A percentile compares a stretch with the other conserved stretches of the same genome.
These are phyloP conservation scores for Solanum bulbocastanum DNA, from an alignment of 257 asterid species.

Conservation along the genomic window DNA sequence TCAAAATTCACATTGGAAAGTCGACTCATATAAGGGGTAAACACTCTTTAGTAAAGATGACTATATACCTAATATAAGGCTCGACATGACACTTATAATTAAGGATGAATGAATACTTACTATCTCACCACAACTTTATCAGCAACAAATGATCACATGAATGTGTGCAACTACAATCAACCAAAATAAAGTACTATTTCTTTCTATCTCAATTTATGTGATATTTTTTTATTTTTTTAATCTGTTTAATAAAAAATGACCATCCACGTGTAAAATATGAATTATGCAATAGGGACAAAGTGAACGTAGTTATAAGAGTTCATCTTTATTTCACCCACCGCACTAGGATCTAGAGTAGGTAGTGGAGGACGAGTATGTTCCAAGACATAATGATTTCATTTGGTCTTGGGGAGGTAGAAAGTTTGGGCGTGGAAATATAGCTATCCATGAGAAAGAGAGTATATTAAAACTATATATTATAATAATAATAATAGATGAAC, in stretches of 20 bases:
- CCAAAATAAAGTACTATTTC: no score
- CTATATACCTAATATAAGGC: background rate
- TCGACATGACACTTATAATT: accelerated
- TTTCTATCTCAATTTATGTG: background rate
- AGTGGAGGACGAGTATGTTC: slow-evolving; percentile 44
- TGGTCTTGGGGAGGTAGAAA: slow-evolving; percentile 63
- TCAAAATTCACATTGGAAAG: background rate
- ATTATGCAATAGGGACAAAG: slow-evolving; percentile 5
- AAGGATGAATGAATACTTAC: accelerated
- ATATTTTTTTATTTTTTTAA: no score
- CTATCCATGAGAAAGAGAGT: background rate
- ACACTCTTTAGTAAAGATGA: background rate
- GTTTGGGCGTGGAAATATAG: slow-evolving; percentile 49
- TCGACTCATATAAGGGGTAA: background rate
- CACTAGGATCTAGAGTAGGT: background rate
- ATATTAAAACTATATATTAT: background rate
- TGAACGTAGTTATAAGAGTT: background rate
- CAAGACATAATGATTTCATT: slow-evolving; percentile 89
- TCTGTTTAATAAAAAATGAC: no score
- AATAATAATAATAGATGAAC: slow-evolving; percentile 15
- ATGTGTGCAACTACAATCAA: slow-evolving; percentile 9
- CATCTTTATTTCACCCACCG: background rate
- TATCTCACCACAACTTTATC: background rate
- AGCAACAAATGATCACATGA: slow-evolving; percentile 1
- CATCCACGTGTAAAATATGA: background rate